phyloP scores from a whole-genome alignment of 2,329 filamentous ascomycete species.

The Periglandula ipomoeae region DNA sequence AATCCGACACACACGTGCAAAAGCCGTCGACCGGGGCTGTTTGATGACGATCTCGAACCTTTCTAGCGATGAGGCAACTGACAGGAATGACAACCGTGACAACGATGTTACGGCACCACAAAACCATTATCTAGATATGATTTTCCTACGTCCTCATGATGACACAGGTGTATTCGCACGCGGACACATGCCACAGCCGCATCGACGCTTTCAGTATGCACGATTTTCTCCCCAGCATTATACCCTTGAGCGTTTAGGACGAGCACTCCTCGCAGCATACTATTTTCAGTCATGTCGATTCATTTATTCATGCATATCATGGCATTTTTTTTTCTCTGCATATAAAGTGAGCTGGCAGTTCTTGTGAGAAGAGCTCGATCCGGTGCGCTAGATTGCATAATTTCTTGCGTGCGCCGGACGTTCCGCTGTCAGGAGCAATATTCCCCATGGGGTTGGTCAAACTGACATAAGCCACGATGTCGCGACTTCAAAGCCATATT shows the following conservation, averaged over 20 bases:
- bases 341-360: neutral
- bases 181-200: neutral
- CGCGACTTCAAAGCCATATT: neutral
- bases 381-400: neutral
- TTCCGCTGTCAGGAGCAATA: neutral
- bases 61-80: conserved; percentile 9
- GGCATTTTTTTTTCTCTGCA: neutral
- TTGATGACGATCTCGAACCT: conserved; percentile 14
- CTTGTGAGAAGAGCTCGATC: neutral
- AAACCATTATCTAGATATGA: neutral
- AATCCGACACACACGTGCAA: conserved; percentile 3
- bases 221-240: neutral
- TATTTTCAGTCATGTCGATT: neutral
- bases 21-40: conserved; percentile 5
- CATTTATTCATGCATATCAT: neutral
- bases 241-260: neutral
- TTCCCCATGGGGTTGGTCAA: neutral
- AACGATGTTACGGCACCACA: neutral
- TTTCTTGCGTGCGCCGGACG: neutral
- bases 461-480: neutral
- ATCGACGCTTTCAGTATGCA: neutral
- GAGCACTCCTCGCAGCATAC: neutral
- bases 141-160: neutral
- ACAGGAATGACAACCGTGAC: neutral
- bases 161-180: neutral